Evolutionary conservation across 306 rosid species (phyloP).

Genomic region (Sicyos baderoa): DNA sequence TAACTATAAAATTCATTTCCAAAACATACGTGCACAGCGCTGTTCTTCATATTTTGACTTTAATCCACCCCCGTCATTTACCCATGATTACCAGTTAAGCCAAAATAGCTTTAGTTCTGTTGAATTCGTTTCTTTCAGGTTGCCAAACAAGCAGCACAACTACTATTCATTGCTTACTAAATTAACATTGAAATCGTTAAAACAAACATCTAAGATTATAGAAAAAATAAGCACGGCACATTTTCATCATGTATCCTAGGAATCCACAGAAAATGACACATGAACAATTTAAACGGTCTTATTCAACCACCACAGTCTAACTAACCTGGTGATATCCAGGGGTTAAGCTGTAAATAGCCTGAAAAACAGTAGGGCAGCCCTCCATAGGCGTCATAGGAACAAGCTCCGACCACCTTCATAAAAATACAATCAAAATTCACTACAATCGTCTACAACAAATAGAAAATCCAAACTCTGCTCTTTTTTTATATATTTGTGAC

Average conservation of each 20-base stretch:
- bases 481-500: too few species aligned
- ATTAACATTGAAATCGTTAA: neutral
- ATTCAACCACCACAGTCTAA: slow-evolving; percentile 31
- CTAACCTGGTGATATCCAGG: slow-evolving; percentile 94
- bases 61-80: neutral
- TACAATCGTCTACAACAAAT: neutral
- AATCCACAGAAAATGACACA: neutral
- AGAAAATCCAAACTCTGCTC: neutral
- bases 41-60: neutral
- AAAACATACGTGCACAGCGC: neutral
- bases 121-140: neutral
- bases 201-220: slow-evolving; percentile 5
- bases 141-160: neutral
- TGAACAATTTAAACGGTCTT: slow-evolving; percentile 9
- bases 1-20: neutral
- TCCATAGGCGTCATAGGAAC: slow-evolving; percentile 84
- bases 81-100: neutral
- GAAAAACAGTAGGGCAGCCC: slow-evolving; percentile 89
- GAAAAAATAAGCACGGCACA: neutral
- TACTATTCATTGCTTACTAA: neutral
- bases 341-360: slow-evolving; percentile 64
- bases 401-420: slow-evolving; percentile 87
- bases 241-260: neutral
- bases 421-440: neutral
- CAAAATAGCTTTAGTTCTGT: neutral